phyloP scores from a whole-genome alignment of 2,329 filamentous ascomycete genomes.

The Tolypocladium ophioglossoides region DNA sequence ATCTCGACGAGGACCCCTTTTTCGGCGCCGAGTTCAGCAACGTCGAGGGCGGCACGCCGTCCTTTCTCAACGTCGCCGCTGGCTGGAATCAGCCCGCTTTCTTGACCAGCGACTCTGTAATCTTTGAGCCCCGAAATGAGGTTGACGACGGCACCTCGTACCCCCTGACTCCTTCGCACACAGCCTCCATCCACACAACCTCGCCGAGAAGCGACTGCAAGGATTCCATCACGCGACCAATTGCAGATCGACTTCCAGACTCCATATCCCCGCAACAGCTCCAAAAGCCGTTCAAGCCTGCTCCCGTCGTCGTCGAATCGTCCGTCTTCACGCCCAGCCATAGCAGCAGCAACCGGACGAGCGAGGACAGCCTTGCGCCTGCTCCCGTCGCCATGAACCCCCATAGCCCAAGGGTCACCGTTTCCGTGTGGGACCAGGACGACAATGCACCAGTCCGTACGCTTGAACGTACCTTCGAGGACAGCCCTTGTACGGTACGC shows the following conservation, averaged over 20 bases:
- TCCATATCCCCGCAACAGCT: constrained; percentile 32
- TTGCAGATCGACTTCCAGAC: constrained; percentile 15
- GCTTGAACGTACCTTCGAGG: constrained; percentile 28
- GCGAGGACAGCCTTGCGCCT: constrained; percentile 35
- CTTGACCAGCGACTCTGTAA: constrained; percentile 1
- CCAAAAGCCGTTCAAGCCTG: constrained; percentile 26
- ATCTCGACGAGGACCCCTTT: constrained; percentile 38
- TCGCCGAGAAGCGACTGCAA: constrained; percentile 28
- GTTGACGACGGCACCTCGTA: constrained; percentile 18
- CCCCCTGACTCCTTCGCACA: constrained; percentile 42
- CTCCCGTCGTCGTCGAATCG: constrained; percentile 16
- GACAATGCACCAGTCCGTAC: constrained; percentile 24
- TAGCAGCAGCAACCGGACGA: constrained; percentile 37
- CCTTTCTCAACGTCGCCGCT: constrained; percentile 30
- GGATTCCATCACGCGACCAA: constrained; percentile 11
- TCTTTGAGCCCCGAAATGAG: constrained; percentile 3
- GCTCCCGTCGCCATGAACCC: constrained; percentile 29
- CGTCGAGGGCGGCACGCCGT: constrained; percentile 28
- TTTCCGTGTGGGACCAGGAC: constrained; percentile 44
- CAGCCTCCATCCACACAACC: constrained; percentile 34
- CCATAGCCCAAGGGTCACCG: constrained; percentile 43
- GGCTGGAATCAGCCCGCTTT: constrained; percentile 11
- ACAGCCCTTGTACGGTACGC: constrained; percentile 23
- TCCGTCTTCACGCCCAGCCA: constrained; percentile 38
- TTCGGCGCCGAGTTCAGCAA: constrained; percentile 38